Conservation (phyloP, 768 basidiomycete genomes). For the Pisolithus microcarpus region DNA sequence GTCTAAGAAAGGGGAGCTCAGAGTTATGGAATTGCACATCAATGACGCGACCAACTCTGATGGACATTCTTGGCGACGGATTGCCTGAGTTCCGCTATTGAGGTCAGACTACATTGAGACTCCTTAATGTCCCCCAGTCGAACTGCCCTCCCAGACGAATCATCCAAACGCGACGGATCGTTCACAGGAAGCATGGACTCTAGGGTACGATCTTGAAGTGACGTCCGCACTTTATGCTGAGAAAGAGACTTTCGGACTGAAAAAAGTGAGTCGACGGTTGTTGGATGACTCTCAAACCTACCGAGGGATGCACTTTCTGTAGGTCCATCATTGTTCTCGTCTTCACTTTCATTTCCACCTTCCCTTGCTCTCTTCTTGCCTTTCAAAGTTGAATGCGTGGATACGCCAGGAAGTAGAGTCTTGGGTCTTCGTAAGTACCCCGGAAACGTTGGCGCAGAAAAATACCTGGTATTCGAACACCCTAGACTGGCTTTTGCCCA, state of each 20-base stretch:
- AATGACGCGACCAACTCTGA: slow-evolving; percentile 43
- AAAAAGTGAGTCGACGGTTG: slow-evolving; percentile 3
- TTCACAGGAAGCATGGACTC: slow-evolving; percentile 87
- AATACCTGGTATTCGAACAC: slow-evolving; percentile 67
- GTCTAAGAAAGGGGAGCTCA: slow-evolving; percentile 36
- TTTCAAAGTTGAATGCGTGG: slow-evolving; percentile 24
- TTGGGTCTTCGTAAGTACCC: slow-evolving; percentile 16
- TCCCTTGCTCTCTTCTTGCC: slow-evolving; percentile 32
- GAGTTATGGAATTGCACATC: background rate
- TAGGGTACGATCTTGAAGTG: slow-evolving; percentile 78
- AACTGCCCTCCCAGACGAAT: slow-evolving; percentile 11
- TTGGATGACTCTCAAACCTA: slow-evolving; percentile 6
- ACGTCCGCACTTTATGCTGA: slow-evolving; percentile 90
- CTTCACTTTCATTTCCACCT: slow-evolving; percentile 28
- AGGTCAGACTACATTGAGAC: slow-evolving; percentile 71
- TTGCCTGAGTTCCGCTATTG: slow-evolving; percentile 60
- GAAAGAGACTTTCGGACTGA: slow-evolving; percentile 50
- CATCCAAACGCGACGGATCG: slow-evolving; percentile 42
- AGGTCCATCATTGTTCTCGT: slow-evolving; percentile 24
- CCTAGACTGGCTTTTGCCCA: slow-evolving; percentile 57
- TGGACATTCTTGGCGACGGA: slow-evolving; percentile 56
- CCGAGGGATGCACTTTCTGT: slow-evolving; percentile 21
- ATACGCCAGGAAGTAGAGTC: slow-evolving; percentile 56
- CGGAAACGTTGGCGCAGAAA: background rate
- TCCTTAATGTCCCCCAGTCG: slow-evolving; percentile 55